Conservation (phyloP, 2,329 filamentous ascomycete species). For the Phoma sp. region DNA sequence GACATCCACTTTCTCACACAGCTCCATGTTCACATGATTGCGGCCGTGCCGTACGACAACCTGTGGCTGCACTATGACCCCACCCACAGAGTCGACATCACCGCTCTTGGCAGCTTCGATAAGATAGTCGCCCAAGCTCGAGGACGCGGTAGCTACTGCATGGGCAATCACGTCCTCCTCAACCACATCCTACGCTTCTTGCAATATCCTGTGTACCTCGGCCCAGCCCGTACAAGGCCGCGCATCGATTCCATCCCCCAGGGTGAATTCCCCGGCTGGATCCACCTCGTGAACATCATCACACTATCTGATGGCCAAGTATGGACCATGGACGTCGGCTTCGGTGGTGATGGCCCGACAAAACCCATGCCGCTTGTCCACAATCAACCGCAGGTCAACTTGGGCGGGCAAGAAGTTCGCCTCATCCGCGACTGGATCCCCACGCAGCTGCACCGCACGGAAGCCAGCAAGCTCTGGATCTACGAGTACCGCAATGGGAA, state of each 20-base stretch:
- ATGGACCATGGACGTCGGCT: slow-evolving; percentile 68
- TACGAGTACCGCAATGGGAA: slow-evolving; percentile 62
- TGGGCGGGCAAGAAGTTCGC: slow-evolving; percentile 65
- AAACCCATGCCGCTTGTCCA: slow-evolving; percentile 62
- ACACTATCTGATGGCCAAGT: slow-evolving; percentile 58
- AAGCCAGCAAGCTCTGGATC: slow-evolving; percentile 63
- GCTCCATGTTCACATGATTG: slow-evolving; percentile 57
- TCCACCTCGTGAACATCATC: slow-evolving; percentile 69
- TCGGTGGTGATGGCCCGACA: slow-evolving; percentile 69
- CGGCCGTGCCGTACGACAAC: slow-evolving; percentile 65
- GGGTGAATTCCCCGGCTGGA: slow-evolving; percentile 60
- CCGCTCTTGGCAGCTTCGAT: slow-evolving; percentile 57
- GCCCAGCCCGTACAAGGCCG: slow-evolving; percentile 58
- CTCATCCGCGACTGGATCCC: slow-evolving; percentile 60
- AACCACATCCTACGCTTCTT: slow-evolving; percentile 60
- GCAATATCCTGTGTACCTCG: slow-evolving; percentile 63
- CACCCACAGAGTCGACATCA: slow-evolving; percentile 47
- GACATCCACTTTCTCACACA: slow-evolving; percentile 49
- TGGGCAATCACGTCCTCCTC: slow-evolving; percentile 65
- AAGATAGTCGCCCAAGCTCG: slow-evolving; percentile 58
- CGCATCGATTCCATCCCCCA: slow-evolving; percentile 40
- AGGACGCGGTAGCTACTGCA: slow-evolving; percentile 66
- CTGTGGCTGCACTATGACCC: slow-evolving; percentile 60
- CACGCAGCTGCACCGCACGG: slow-evolving; percentile 48
- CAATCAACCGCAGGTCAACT: slow-evolving; percentile 54